phyloP scores from a whole-genome alignment of 108 stramenopile genomes.

The Licmophora abbreviata region DNA sequence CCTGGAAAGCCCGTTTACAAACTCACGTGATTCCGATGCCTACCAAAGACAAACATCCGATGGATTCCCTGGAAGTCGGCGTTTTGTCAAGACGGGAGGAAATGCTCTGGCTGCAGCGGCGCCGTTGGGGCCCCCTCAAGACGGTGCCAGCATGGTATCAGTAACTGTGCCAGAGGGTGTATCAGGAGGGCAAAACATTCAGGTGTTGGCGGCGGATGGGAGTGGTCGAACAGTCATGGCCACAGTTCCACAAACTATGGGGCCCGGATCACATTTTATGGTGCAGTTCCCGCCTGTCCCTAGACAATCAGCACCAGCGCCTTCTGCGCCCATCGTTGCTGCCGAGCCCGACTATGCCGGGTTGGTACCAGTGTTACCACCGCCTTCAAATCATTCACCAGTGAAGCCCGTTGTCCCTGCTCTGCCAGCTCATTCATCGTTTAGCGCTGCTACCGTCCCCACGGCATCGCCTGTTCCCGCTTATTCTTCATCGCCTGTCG shows the following conservation, averaged over 20 bases:
- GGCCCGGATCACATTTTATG: slow-evolving; percentile 15
- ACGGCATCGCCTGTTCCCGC: slow-evolving; percentile 1
- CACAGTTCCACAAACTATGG: slow-evolving; percentile 16
- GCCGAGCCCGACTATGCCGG: background rate
- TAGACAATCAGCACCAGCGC: background rate
- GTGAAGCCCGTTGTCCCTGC: background rate
- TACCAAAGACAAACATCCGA: slow-evolving; percentile 11
- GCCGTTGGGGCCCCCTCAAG: background rate
- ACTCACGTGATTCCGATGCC: too few species aligned
- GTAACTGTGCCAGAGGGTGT: slow-evolving; percentile 25
- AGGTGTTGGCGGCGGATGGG: slow-evolving; percentile 23
- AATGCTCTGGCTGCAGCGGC: slow-evolving; percentile 11
- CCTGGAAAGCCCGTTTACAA: too few species aligned
- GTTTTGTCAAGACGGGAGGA: slow-evolving; percentile 15
- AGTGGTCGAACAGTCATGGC: slow-evolving; percentile 9
- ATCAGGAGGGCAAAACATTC: slow-evolving; percentile 17
- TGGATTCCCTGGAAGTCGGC: slow-evolving; percentile 20
- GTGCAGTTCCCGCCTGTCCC: slow-evolving; percentile 17
- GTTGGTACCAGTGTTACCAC: background rate
- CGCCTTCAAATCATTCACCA: background rate
- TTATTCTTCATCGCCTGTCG: background rate
- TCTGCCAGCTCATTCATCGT: background rate
- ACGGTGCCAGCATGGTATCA: background rate
- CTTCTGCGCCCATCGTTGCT: background rate
- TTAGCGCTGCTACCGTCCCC: background rate